A percentile compares a stretch with the other conserved stretches of the same genome.
Evolutionary conservation across 78 protist species (phyloP).

Genomic region (Thecamonas trahens): DNA sequence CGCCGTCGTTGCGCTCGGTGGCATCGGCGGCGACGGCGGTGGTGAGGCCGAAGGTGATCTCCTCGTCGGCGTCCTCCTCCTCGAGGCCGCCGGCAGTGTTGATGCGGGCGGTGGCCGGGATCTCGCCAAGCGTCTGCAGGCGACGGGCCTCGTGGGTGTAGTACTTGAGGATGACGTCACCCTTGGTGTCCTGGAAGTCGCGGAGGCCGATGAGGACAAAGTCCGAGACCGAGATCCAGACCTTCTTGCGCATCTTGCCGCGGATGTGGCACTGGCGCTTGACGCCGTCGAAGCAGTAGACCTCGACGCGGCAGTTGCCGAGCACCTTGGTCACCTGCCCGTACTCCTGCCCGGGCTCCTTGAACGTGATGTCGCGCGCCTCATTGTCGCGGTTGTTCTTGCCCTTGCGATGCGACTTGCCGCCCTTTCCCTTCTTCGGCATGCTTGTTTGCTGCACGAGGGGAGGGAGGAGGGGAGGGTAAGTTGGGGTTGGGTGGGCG

Average conservation of each 20-base stretch:
- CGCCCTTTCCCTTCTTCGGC: conserved; percentile 94
- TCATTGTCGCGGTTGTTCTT: conserved; percentile 78
- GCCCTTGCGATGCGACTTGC: conserved; percentile 89
- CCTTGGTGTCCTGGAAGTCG: conserved; percentile 93
- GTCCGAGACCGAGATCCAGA: conserved; percentile 82
- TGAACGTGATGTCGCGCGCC: conserved; percentile 88
- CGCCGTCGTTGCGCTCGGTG: too few species aligned
- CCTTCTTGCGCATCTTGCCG: conserved; percentile 90
- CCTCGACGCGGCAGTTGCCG: conserved; percentile 96
- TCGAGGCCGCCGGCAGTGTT: conserved; percentile 48
- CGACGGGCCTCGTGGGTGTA: conserved; percentile 89
- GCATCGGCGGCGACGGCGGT: too few species aligned
- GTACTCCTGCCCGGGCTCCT: conserved; percentile 93
- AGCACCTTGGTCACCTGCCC: conserved; percentile 69
- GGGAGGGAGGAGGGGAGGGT: too few species aligned
- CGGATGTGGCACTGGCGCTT: conserved; percentile 90
- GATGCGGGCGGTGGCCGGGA: conserved; percentile 78
- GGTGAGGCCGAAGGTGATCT: conserved; percentile 55
- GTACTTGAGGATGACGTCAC: conserved; percentile 93
- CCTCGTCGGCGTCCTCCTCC: conserved; percentile 34
- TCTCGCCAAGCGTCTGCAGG: conserved; percentile 71
- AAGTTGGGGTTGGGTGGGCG: not conserved
- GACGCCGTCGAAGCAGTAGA: conserved; percentile 89
- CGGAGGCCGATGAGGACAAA: conserved; percentile 86
- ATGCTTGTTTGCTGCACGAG: too few species aligned